phyloP scores from a whole-genome alignment of 2,329 filamentous ascomycete genomes.

The Microcyclospora tardicrescens region DNA sequence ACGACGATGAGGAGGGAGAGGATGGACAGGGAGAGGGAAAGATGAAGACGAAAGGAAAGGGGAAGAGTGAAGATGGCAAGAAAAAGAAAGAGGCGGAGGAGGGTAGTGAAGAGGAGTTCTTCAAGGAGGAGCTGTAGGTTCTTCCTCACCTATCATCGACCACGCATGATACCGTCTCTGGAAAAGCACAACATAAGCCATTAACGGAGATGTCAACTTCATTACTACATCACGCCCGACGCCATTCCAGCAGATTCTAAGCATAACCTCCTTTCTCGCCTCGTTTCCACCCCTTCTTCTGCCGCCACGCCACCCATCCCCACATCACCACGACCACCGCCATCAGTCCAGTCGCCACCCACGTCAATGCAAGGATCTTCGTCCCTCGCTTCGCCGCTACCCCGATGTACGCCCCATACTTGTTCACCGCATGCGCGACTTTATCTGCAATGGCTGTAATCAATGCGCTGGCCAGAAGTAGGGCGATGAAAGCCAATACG shows the following conservation, averaged over 20 bases:
- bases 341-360: constrained; percentile 37
- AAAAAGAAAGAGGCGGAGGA: constrained; percentile 11
- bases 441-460: constrained; percentile 49
- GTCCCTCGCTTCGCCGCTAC: constrained; percentile 37
- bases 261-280: too few relatives aligned
- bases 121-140: constrained; percentile 27
- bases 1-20: constrained; percentile 39
- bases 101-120: constrained; percentile 25
- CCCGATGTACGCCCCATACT: constrained; percentile 38
- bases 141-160: too few relatives aligned
- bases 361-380: constrained; percentile 47
- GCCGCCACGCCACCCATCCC: constrained; percentile 12
- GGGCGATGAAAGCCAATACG: constrained; percentile 39
- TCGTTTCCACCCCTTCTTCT: not conserved
- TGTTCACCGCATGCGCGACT: constrained; percentile 39
- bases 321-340: constrained; percentile 17
- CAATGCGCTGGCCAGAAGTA: constrained; percentile 63
- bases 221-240: too few relatives aligned
- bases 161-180: too few relatives aligned
- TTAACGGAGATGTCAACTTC: too few relatives aligned
- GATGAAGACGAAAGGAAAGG: constrained; percentile 33
- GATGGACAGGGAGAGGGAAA: constrained; percentile 24
- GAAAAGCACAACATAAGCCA: too few relatives aligned
- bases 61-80: constrained; percentile 34
- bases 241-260: too few relatives aligned